phyloP scores from a whole-genome alignment of 495 filamentous ascomycete species.

The Penicillium alfredii region DNA sequence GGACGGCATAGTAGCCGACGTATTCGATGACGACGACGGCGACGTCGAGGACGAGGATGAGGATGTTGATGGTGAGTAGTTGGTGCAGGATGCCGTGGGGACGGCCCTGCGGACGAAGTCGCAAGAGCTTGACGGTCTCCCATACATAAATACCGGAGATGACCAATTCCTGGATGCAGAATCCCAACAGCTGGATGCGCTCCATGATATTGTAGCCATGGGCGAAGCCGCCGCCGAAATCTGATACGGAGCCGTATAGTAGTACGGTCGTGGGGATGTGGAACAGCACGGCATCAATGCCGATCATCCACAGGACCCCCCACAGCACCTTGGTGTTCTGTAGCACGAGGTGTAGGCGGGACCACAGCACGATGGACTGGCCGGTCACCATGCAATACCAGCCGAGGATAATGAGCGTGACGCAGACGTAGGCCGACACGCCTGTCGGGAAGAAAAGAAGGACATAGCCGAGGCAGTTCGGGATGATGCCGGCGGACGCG shows the following conservation, averaged over 20 bases:
- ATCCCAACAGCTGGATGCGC: constrained; percentile 46
- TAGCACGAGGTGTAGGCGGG: constrained; percentile 42
- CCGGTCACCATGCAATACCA: constrained; percentile 46
- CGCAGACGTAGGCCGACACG: constrained; percentile 27
- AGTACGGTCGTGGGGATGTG: constrained; percentile 39
- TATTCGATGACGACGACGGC: constrained; percentile 37
- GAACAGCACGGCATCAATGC: constrained; percentile 38
- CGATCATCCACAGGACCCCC: constrained; percentile 37
- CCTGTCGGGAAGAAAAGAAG: constrained; percentile 36
- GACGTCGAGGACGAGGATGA: background rate
- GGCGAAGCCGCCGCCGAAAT: constrained; percentile 25
- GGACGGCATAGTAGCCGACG: constrained; percentile 37
- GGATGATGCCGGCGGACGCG: constrained; percentile 32
- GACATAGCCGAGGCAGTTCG: constrained; percentile 39
- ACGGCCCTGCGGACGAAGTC: background rate
- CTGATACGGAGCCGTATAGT: constrained; percentile 33
- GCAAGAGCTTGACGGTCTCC: constrained; percentile 31
- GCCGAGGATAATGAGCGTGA: constrained; percentile 35
- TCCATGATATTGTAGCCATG: constrained; percentile 45
- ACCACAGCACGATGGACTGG: constrained; percentile 46
- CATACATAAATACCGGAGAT: constrained; percentile 53
- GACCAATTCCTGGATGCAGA: constrained; percentile 50
- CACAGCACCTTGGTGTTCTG: constrained; percentile 33
- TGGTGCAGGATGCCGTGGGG: background rate
- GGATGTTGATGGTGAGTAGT: background rate